Evolutionary conservation across 2,329 filamentous ascomycete genomes (phyloP), one percentile per base, ranked within the genome.

Genomic region (Hypomyces perniciosus): DNA sequence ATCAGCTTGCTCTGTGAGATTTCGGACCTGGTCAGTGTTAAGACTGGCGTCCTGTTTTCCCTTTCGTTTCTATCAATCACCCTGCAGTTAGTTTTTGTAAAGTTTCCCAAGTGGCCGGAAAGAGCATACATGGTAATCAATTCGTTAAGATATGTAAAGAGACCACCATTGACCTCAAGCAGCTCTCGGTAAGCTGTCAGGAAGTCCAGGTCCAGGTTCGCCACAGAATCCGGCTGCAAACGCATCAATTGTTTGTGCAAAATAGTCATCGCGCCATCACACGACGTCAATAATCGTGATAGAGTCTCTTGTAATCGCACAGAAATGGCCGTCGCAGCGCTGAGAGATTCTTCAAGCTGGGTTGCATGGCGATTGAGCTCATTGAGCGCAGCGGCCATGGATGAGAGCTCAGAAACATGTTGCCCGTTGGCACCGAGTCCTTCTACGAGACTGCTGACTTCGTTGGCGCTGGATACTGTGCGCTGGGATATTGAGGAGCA

Each of bases 191-290:
- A 61, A 12, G 56, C 57, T 6, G 46, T 30, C 28, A 68, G 33
- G 53, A 63, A 62, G 7, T 57, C 57, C 27, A 54, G 51, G 48
- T 67, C 61, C 26, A 67, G 10, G 9, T 52, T 45, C 1, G 44
- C 43, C 27, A 62, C 50, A 20, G 57, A 64, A 20, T 60, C 56
- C 0, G 57, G 49, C 31, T 63, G 60, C 45, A 70, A 50, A 4
- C 65, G 59, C 60, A 65, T 62, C 0, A 66, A 46, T 58, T 70
- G 67, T 54, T 69, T 69, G 38, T 63, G 62, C 35, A 69, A 44
- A 12, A 57, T 57, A 1, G 63, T 66, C 20, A 57, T 55, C 4
- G 59, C 55, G 4, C 51, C 56, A 52, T 68, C 65, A 43, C 67
- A 69, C 5, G 55, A 59, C 26, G 52, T 53, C 1, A 70, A 54